Conservation (phyloP, 305 asterid species). For the Coffea humblotiana region DNA sequence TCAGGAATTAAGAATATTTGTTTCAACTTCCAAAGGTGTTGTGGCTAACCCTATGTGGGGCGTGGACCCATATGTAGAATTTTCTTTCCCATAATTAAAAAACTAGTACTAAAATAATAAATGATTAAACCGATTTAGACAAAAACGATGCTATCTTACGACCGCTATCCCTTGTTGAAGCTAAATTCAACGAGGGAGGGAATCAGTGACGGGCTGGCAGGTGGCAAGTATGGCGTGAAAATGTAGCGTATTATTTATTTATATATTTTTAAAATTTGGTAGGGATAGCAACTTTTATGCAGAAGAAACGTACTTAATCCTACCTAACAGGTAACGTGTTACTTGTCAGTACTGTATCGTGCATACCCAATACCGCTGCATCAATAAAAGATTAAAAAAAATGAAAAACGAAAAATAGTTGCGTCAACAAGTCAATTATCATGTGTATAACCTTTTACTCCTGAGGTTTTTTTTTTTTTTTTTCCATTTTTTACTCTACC, state of each 20-base stretch:
- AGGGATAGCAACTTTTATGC: not conserved
- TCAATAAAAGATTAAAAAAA: not conserved
- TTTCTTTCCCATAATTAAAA: not conserved
- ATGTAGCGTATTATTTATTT: too few species aligned
- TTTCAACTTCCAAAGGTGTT: not conserved
- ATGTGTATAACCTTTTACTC: not conserved
- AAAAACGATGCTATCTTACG: not conserved
- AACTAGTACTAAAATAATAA: not conserved
- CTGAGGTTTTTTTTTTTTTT: not conserved
- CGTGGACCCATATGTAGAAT: not conserved
- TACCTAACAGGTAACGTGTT: not conserved
- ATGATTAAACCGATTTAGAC: not conserved
- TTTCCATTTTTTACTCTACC: too few species aligned
- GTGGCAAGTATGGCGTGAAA: too few species aligned
- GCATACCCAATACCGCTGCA: not conserved
- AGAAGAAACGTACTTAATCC: not conserved
- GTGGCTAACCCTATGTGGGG: not conserved
- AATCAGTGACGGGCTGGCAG: conserved; percentile 1
- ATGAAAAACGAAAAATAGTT: not conserved
- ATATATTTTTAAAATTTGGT: too few species aligned
- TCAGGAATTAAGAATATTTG: not conserved
- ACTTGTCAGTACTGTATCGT: not conserved
- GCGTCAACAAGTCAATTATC: not conserved
- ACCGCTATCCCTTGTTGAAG: not conserved
- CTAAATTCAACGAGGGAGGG: not conserved